Evolutionary conservation across 1,284 basidiomycete species (phyloP).

Genomic region (Termitomyces sp.): DNA sequence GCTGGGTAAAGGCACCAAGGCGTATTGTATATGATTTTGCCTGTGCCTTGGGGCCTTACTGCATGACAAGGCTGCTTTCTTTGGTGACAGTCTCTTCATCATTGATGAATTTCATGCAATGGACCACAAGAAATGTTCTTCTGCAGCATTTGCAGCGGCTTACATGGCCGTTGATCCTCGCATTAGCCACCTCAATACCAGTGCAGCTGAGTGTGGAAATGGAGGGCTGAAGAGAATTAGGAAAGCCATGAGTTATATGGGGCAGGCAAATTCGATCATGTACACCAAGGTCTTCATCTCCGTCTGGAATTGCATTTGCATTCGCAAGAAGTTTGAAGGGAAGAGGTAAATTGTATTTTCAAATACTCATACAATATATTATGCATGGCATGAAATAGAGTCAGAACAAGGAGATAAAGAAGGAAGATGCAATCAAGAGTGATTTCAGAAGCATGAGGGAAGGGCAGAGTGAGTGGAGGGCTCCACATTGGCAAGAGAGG

Average conservation of each 20-base stretch:
- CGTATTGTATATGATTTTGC: conserved; percentile 16
- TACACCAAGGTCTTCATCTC: conserved; percentile 29
- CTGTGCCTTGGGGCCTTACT: conserved; percentile 28
- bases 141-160: conserved; percentile 23
- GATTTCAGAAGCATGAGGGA: too few species aligned
- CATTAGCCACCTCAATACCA: conserved; percentile 26
- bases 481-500: too few species aligned
- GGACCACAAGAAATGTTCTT: conserved; percentile 20
- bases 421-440: too few species aligned
- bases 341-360: too few species aligned
- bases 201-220: conserved; percentile 34
- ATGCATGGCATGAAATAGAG: too few species aligned
- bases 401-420: too few species aligned
- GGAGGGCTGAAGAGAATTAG: conserved; percentile 25
- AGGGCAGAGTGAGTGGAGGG: too few species aligned
- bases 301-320: too few species aligned
- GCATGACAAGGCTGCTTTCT: conserved; percentile 27
- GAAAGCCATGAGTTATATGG: conserved; percentile 34
- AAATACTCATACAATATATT: too few species aligned
- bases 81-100: conserved; percentile 27
- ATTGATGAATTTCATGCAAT: conserved; percentile 32
- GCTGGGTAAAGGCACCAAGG: conserved; percentile 18
- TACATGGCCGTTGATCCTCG: conserved; percentile 21
- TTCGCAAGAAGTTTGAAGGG: too few species aligned
- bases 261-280: conserved; percentile 24